These are phyloP conservation scores for Aspergillus melleus DNA, from an alignment of 2,329 filamentous ascomycete species.

Conservation along the genomic window DNA sequence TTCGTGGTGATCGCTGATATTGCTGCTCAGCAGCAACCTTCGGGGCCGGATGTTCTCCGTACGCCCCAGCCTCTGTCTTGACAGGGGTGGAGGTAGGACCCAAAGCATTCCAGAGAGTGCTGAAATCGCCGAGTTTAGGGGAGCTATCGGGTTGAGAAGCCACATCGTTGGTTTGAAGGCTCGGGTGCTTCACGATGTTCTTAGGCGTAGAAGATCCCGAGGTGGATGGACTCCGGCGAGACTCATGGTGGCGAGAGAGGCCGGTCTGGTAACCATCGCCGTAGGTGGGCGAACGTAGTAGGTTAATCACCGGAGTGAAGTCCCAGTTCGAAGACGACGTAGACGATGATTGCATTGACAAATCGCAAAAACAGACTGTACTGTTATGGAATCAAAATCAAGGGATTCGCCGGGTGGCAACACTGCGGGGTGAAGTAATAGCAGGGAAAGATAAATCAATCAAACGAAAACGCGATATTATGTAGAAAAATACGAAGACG, in stretches of 20 bases:
- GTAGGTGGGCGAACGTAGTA: constrained; percentile 39
- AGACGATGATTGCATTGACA: constrained; percentile 32
- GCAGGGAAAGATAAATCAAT: not conserved
- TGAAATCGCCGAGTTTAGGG: constrained; percentile 45
- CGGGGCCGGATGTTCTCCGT: not conserved
- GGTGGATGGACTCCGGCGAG: constrained; percentile 2
- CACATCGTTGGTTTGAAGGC: not conserved
- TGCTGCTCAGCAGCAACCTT: constrained; percentile 2
- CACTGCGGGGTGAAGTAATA: constrained; percentile 7
- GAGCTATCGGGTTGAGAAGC: not conserved
- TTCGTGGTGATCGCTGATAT: constrained; percentile 4
- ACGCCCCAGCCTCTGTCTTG: constrained; percentile 4
- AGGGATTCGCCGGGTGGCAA: not conserved
- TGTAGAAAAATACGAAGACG: constrained; percentile 7
- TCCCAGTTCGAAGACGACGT: constrained; percentile 43
- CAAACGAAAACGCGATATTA: constrained; percentile 1
- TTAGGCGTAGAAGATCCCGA: constrained; percentile 9
- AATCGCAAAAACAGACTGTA: not conserved
- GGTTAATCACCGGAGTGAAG: constrained; percentile 46
- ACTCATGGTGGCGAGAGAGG: constrained; percentile 13
- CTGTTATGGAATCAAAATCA: not conserved
- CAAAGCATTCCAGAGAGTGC: constrained; percentile 43
- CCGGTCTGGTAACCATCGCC: constrained; percentile 12
- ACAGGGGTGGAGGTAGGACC: constrained; percentile 20
- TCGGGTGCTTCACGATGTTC: constrained; percentile 4